These are phyloP conservation scores for Bruguiera gymnorhiza DNA, from an alignment of 345 rosid species.

Conservation along the genomic window DNA sequence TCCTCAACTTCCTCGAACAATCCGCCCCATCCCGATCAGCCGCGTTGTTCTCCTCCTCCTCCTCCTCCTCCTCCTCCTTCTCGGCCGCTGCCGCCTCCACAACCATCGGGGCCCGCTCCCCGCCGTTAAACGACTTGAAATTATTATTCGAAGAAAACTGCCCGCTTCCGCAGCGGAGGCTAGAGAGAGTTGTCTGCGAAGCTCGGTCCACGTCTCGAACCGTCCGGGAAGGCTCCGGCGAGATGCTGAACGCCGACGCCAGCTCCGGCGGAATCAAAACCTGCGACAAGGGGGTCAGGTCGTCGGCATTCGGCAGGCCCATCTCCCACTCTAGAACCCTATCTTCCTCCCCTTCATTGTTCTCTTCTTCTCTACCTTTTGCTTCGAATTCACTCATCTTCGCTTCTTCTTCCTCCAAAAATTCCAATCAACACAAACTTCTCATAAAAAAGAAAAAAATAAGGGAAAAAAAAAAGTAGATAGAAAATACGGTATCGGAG, in stretches of 20 bases:
- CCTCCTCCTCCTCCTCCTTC: conserved; percentile 42
- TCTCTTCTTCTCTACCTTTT: conserved; percentile 18
- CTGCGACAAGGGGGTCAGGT: conserved; percentile 72
- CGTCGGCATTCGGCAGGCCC: conserved; percentile 69
- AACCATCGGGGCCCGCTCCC: conserved; percentile 27
- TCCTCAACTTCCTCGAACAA: conserved; percentile 57
- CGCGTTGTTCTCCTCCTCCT: conserved; percentile 35
- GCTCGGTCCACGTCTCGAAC: conserved; percentile 66
- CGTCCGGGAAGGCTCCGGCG: conserved; percentile 55
- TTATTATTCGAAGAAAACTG: conserved; percentile 31
- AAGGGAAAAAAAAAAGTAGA: too few relatives aligned
- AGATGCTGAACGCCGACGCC: conserved; percentile 81
- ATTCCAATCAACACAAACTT: background rate
- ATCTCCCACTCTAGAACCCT: conserved; percentile 79
- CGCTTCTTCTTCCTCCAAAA: conserved; percentile 49
- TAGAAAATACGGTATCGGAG: too few relatives aligned
- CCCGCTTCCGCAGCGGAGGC: conserved; percentile 40
- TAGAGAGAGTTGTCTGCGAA: conserved; percentile 59
- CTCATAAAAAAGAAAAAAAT: too few relatives aligned
- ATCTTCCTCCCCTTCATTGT: conserved; percentile 44
- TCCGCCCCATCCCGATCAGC: conserved; percentile 51
- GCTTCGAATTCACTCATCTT: conserved; percentile 35
- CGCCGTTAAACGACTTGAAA: conserved; percentile 33
- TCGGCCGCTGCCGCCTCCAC: conserved; percentile 40
- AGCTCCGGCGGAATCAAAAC: conserved; percentile 64